phyloP scores from a whole-genome alignment of 257 asterid species.

The Sherardia arvensis region DNA sequence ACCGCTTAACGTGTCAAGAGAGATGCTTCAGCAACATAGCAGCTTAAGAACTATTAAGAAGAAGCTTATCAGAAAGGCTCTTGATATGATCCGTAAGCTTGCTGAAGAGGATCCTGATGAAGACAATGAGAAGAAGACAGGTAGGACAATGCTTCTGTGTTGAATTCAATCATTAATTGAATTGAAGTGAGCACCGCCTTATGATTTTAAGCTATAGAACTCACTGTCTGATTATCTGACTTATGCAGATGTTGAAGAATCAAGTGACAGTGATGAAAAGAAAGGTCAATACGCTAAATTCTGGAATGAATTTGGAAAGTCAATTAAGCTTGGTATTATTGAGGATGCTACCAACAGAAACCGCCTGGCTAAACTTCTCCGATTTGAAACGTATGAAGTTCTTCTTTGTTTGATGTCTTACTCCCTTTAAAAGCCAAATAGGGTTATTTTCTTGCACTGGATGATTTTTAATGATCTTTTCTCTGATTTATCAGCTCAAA shows the following conservation, averaged over 20 bases:
- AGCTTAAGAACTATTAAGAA: constrained; percentile 94
- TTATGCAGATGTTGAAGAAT: constrained; percentile 62
- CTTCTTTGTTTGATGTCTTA: background rate
- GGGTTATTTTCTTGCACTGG: background rate
- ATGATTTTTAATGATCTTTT: background rate
- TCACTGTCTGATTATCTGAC: background rate
- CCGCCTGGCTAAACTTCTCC: constrained; percentile 81
- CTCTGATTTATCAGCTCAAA: constrained; percentile 45
- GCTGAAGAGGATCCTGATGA: constrained; percentile 98
- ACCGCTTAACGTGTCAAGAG: constrained; percentile 94
- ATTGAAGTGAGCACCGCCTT: no score
- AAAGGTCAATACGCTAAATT: constrained; percentile 77
- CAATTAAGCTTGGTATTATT: constrained; percentile 82
- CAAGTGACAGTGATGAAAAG: constrained; percentile 63
- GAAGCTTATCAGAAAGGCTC: constrained; percentile 95
- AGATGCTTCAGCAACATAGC: constrained; percentile 95
- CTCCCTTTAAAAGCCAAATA: background rate
- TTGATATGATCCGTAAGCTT: constrained; percentile 88
- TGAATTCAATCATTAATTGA: no score
- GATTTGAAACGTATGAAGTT: constrained; percentile 64
- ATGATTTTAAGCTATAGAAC: no score
- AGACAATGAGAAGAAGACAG: constrained; percentile 51
- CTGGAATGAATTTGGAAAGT: constrained; percentile 96
- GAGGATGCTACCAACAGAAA: constrained; percentile 89
- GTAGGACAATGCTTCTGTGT: constrained; percentile 16